These are phyloP conservation scores for Penicillium daleae DNA, from an alignment of 495 filamentous ascomycete genomes.

Conservation along the genomic window DNA sequence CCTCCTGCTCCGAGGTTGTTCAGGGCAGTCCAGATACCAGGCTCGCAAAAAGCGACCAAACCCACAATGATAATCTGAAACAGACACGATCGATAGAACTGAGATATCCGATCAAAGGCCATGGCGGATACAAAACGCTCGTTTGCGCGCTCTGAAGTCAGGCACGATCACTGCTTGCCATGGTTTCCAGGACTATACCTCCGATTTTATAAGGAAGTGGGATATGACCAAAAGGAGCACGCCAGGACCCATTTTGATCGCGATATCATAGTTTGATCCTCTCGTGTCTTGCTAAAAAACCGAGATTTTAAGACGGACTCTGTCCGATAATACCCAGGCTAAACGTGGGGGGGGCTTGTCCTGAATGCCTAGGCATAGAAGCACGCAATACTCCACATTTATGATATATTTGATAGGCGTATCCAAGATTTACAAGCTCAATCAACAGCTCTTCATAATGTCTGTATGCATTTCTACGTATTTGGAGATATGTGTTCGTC, in stretches of 20 bases:
- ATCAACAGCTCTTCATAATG: background rate
- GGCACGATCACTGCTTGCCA: background rate
- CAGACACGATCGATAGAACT: slow-evolving; percentile 56
- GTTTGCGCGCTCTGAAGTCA: no score
- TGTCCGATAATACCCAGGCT: background rate
- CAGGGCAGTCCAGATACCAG: slow-evolving; percentile 63
- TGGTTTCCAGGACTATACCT: background rate
- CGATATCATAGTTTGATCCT: slow-evolving; percentile 16
- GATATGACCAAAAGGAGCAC: slow-evolving; percentile 9
- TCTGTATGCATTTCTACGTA: background rate
- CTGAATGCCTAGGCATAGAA: slow-evolving; percentile 1
- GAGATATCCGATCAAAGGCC: slow-evolving; percentile 13
- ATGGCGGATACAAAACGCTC: background rate
- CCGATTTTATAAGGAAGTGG: background rate
- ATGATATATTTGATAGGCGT: slow-evolving; percentile 11
- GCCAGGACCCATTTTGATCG: slow-evolving; percentile 21
- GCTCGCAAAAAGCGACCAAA: slow-evolving; percentile 58
- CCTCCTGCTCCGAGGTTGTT: slow-evolving; percentile 63
- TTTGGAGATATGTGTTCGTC: background rate
- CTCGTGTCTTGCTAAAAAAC: background rate
- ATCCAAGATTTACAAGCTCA: background rate
- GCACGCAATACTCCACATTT: slow-evolving; percentile 25
- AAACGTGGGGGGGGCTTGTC: background rate
- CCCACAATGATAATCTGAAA: slow-evolving; percentile 61
- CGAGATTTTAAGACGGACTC: background rate